Conservation (phyloP, 164 flowering plant genomes). For the Stephania yunnanensis region DNA sequence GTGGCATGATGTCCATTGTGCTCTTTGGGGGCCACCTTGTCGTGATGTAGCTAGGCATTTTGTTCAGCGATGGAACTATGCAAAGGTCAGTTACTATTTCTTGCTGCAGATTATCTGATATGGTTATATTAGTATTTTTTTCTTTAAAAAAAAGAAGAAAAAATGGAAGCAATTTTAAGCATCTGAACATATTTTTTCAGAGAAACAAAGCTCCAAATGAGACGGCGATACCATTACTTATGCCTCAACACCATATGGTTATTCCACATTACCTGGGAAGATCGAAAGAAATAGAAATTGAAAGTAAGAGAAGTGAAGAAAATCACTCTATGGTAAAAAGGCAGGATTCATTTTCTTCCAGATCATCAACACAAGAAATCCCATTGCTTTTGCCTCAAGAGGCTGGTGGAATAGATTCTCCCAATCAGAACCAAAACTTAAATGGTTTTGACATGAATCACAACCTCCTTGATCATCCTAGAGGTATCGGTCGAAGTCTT, state of each 20-base stretch:
- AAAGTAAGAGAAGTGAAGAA: conserved; percentile 29
- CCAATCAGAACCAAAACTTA: conserved; percentile 31
- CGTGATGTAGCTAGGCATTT: conserved; percentile 96
- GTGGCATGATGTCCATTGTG: conserved; percentile 99
- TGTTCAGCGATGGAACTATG: conserved; percentile 99
- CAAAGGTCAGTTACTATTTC: conserved; percentile 54
- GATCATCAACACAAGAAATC: conserved; percentile 65
- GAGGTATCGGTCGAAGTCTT: conserved; percentile 30
- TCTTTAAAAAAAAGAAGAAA: too few relatives aligned
- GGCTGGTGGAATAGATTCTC: conserved; percentile 40
- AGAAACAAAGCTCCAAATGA: conserved; percentile 96
- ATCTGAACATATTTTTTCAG: conserved; percentile 35
- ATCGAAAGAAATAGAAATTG: conserved; percentile 39
- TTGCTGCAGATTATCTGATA: neutral
- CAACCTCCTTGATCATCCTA: conserved; percentile 32
- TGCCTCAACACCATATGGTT: conserved; percentile 99
- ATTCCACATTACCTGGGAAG: conserved; percentile 93
- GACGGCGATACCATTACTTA: conserved; percentile 86
- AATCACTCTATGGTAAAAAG: conserved; percentile 28
- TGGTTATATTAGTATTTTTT: neutral
- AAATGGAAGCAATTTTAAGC: neutral
- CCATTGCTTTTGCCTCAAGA: conserved; percentile 95
- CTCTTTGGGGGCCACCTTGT: conserved; percentile 98
- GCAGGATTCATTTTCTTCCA: conserved; percentile 63
- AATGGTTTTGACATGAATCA: conserved; percentile 30